Base-by-base conservation (phyloP, 169 alveolate species). In the Hepatocystis sp. region DNA sequence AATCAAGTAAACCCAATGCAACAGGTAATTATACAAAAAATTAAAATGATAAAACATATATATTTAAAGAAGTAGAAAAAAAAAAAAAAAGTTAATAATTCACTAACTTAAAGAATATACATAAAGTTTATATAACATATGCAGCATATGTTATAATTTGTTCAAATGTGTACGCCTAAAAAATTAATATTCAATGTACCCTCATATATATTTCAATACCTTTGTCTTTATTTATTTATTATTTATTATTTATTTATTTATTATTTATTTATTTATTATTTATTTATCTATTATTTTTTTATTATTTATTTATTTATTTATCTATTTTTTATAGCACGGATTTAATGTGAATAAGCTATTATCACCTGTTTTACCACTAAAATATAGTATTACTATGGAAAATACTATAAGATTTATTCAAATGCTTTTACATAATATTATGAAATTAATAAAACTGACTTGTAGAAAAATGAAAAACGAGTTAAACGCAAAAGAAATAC, bases 381-480 rank as follows among this genome's bases (percentile, higher is more conserved):
- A 32, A 13, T 71, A 76, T 34, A 52, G 44, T 11, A 46, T 46
- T n/a, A 51, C 25, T 52, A 10, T 64, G 36, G 44, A 30, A 30
- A 53, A 47, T 8, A 52, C 58, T 34, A 4, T 58, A 25, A 71
- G 23, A 15, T 71, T 27, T 30, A 44, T 71, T 34, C 25, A 58
- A 2, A 56, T 30, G 10, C 15, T 71, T 36, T 32, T 71, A 40
- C 55, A 21, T 49, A 58, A 71, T 49, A 71, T 71, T 42, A 58
- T 27, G 27, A 71, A 71, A 56, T 63, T 56, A 15, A n/a, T 71
- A 7, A 71, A 71, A 58, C 30, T 71, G 13, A 63, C 86, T 15
- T 71, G 55, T 13, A 55, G 55, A 13, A 71, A 71, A 71, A 56
- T 71, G n/a, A 71, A 71, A 28, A 71, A 40, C 8, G 86, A 71